phyloP scores from a whole-genome alignment of 495 filamentous ascomycete genomes.

The Daldinia vernicosa region DNA sequence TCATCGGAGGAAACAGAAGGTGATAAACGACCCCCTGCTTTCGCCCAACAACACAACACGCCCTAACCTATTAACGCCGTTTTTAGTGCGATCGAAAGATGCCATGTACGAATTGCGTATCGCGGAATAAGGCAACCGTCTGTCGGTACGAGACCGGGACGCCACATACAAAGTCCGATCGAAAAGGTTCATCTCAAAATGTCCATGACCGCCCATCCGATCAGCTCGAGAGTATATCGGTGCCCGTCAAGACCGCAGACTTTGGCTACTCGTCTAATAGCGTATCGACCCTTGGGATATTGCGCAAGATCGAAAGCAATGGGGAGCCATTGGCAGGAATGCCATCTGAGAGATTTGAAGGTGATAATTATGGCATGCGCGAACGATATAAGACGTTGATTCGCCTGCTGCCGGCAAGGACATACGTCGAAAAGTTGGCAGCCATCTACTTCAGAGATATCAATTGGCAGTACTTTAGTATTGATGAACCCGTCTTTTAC shows the following conservation, averaged over 20 bases:
- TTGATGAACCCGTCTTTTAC: constrained; percentile 63
- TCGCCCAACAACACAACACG: neutral
- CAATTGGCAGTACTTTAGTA: constrained; percentile 67
- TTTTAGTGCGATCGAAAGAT: constrained; percentile 66
- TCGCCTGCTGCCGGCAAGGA: constrained; percentile 61
- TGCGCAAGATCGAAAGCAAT: constrained; percentile 58
- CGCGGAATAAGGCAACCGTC: constrained; percentile 57
- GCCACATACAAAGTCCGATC: constrained; percentile 53
- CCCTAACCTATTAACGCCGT: constrained; percentile 16
- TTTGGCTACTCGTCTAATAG: constrained; percentile 60
- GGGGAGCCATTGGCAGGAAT: constrained; percentile 41
- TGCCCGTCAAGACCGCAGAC: constrained; percentile 48
- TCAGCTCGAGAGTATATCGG: constrained; percentile 21
- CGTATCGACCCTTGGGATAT: constrained; percentile 58
- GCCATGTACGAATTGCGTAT: constrained; percentile 69
- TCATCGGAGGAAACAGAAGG: constrained; percentile 71
- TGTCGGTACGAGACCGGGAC: constrained; percentile 63
- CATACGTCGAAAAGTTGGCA: constrained; percentile 62
- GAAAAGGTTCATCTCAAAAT: constrained; percentile 37
- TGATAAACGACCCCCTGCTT: constrained; percentile 28
- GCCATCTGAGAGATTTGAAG: constrained; percentile 39
- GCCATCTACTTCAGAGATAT: constrained; percentile 64
- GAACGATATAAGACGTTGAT: constrained; percentile 64
- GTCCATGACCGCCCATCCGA: constrained; percentile 33
- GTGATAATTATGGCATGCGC: constrained; percentile 47